A percentile compares a stretch with the other conserved stretches of the same genome.
These are phyloP conservation scores for Ogataea trehalophila DNA, from an alignment of 805 yeast genomes.

Conservation along the genomic window DNA sequence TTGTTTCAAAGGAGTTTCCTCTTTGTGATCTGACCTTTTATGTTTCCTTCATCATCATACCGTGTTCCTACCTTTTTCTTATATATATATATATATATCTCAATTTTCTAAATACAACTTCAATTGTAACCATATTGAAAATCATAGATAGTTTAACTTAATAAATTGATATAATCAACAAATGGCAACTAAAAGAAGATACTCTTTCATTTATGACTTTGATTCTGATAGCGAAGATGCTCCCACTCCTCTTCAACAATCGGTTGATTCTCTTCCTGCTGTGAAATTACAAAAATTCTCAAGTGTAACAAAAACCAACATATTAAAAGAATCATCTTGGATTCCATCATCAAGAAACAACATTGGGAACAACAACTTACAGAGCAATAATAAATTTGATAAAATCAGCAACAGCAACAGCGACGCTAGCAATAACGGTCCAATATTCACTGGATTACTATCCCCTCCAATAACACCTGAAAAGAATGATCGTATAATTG, in stretches of 20 bases:
- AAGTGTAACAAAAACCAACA: no score
- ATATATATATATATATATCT: no score
- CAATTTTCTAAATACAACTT: no score
- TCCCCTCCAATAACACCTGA: constrained; percentile 34
- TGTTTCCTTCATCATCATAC: no score
- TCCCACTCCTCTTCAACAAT: background rate
- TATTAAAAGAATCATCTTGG: background rate
- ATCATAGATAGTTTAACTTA: background rate
- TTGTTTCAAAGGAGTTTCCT: no score
- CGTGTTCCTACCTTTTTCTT: no score
- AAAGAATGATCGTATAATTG: constrained; percentile 16
- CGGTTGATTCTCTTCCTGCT: background rate
- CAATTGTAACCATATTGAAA: no score
- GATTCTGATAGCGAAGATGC: constrained; percentile 5
- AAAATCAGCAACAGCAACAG: no score
- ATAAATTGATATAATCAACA: background rate
- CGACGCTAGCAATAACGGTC: no score
- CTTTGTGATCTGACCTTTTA: no score
- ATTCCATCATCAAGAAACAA: background rate
- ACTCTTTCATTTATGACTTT: constrained; percentile 2
- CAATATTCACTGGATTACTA: constrained; percentile 17
- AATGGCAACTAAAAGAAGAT: constrained; percentile 3
- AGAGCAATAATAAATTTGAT: background rate
- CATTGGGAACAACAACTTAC: background rate
- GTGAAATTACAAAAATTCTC: background rate